These are phyloP conservation scores for Chenopodium album DNA, from an alignment of 148 eudicot species.

Conservation along the genomic window DNA sequence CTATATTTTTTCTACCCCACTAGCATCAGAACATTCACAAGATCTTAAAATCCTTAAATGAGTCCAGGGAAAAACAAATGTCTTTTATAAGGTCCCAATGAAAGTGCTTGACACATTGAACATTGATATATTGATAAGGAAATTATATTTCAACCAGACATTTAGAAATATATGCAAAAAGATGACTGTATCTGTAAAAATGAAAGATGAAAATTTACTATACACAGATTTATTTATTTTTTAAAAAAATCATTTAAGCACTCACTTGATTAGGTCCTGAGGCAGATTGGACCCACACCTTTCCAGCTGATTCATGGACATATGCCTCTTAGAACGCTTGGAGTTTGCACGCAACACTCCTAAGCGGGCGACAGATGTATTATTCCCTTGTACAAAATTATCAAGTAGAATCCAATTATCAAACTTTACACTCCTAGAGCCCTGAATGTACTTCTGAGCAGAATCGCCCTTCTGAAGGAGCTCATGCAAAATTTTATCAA, in stretches of 20 bases:
- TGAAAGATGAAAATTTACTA: neutral
- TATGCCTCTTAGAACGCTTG: conserved; percentile 77
- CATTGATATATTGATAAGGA: neutral
- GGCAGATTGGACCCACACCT: conserved; percentile 62
- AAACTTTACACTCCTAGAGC: conserved; percentile 55
- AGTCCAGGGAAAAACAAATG: too few relatives aligned
- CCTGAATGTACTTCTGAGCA: conserved; percentile 77
- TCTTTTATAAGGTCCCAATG: too few relatives aligned
- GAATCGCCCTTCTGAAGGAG: conserved; percentile 77
- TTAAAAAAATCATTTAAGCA: conserved; percentile 2
- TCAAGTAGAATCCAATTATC: conserved; percentile 78
- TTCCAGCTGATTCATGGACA: conserved; percentile 77
- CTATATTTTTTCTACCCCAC: too few relatives aligned
- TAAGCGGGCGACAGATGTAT: conserved; percentile 33
- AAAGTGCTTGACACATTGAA: neutral
- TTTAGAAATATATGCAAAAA: neutral
- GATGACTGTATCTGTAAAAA: neutral
- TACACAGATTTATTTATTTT: neutral
- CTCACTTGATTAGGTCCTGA: conserved; percentile 60
- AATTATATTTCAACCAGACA: neutral
- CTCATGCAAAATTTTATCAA: conserved; percentile 61
- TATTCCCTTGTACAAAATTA: conserved; percentile 48
- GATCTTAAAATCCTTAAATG: too few relatives aligned
- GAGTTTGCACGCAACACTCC: conserved; percentile 47
- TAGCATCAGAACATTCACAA: too few relatives aligned